These are phyloP conservation scores for Fonsecaea pedrosoi DNA, from an alignment of 2,329 filamentous ascomycete species.

Conservation along the genomic window DNA sequence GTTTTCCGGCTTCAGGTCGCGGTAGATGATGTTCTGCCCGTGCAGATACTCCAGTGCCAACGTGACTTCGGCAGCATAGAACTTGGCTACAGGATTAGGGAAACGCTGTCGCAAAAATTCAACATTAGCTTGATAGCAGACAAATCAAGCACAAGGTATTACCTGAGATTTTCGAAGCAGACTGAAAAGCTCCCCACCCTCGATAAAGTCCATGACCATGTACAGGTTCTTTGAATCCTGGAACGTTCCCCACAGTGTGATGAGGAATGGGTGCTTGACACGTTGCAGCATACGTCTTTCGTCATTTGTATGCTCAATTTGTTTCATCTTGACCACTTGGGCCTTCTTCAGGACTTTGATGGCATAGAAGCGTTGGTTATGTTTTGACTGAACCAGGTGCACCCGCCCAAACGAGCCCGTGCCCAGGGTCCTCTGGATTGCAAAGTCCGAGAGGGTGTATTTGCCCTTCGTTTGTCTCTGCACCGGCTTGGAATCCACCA, in stretches of 20 bases:
- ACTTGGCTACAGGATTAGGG: constrained; percentile 97
- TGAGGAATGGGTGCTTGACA: constrained; percentile 96
- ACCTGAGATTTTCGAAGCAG: constrained; percentile 89
- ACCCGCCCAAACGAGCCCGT: constrained; percentile 97
- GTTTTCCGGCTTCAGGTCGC: constrained; percentile 96
- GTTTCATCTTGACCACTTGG: constrained; percentile 99
- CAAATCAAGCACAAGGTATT: constrained; percentile 49
- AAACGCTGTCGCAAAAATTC: constrained; percentile 72
- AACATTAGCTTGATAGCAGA: constrained; percentile 17
- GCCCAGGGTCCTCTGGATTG: constrained; percentile 86
- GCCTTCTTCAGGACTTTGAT: constrained; percentile 98
- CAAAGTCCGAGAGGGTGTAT: constrained; percentile 91
- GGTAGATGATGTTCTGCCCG: constrained; percentile 94
- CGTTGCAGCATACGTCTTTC: constrained; percentile 94
- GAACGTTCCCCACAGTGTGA: constrained; percentile 98
- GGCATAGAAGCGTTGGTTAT: constrained; percentile 97
- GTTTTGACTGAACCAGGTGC: constrained; percentile 94
- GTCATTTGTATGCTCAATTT: constrained; percentile 99
- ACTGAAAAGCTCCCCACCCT: constrained; percentile 96
- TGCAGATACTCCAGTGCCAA: constrained; percentile 95
- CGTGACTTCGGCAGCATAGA: constrained; percentile 97
- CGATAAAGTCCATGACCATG: constrained; percentile 99
- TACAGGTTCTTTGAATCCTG: constrained; percentile 95
- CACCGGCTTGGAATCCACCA: constrained; percentile 45
- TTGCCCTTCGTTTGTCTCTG: constrained; percentile 88